A percentile compares a stretch with the other conserved stretches of the same genome.
Evolutionary conservation across 2,329 filamentous ascomycete genomes (phyloP).

Genomic region (Zymoseptoria tritici): DNA sequence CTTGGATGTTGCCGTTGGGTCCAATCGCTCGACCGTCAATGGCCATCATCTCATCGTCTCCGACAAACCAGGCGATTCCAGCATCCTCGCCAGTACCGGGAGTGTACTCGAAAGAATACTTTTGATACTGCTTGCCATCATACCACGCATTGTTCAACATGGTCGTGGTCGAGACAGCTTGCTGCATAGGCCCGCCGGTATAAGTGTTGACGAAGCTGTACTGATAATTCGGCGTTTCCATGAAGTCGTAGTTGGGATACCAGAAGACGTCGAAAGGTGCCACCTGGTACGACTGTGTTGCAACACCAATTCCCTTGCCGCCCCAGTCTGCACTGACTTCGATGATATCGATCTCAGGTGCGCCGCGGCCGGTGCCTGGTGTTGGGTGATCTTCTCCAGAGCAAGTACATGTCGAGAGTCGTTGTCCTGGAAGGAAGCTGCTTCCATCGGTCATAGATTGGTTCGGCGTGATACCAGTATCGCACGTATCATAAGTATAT

Average conservation of each 20-base stretch:
- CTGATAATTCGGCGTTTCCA: slow-evolving; percentile 44
- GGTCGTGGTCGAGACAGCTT: slow-evolving; percentile 49
- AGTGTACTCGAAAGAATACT: slow-evolving; percentile 49
- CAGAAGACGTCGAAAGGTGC: slow-evolving; percentile 46
- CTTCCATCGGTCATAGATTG: slow-evolving; percentile 39
- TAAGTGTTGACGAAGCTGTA: slow-evolving; percentile 46
- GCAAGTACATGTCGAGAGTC: slow-evolving; percentile 40
- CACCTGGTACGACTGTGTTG: slow-evolving; percentile 44
- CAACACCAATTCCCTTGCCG: slow-evolving; percentile 34
- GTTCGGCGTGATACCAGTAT: slow-evolving; percentile 44
- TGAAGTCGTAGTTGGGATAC: slow-evolving; percentile 47
- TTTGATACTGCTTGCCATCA: slow-evolving; percentile 47
- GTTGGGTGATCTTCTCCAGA: slow-evolving; percentile 41
- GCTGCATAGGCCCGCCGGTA: slow-evolving; percentile 48
- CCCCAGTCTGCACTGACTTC: slow-evolving; percentile 42
- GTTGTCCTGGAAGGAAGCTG: slow-evolving; percentile 39
- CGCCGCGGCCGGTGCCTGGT: slow-evolving; percentile 41
- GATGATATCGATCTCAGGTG: slow-evolving; percentile 44
- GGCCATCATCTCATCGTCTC: slow-evolving; percentile 44
- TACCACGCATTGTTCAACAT: slow-evolving; percentile 51
- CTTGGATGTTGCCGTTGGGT: slow-evolving; percentile 46
- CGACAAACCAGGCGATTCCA: slow-evolving; percentile 47
- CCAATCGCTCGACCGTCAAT: slow-evolving; percentile 47
- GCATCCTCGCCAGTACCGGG: slow-evolving; percentile 41
- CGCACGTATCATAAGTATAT: slow-evolving; percentile 46